Evolutionary conservation across 306 rosid genomes (phyloP).

Genomic region (Pyrus pyrifolia): DNA sequence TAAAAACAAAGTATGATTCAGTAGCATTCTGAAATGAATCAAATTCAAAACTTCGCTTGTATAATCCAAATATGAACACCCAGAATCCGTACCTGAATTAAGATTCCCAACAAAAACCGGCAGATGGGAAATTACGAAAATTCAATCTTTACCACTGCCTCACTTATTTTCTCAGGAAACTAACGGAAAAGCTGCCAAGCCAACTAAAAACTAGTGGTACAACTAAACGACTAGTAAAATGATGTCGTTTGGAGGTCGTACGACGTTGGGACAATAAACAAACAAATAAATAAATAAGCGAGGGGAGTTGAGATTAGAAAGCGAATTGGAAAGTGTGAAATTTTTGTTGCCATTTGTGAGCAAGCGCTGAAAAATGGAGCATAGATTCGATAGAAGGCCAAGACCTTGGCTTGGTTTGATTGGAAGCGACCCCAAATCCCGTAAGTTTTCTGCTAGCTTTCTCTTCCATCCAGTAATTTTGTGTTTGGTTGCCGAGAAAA

Average conservation of each 20-base stretch:
- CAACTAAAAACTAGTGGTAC: background rate
- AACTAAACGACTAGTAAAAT: background rate
- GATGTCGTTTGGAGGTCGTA: background rate
- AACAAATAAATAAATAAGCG: background rate
- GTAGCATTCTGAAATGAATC: too few relatives aligned
- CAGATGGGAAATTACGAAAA: background rate
- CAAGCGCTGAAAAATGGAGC: background rate
- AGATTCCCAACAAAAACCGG: background rate
- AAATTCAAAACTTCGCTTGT: too few relatives aligned
- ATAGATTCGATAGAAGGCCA: background rate
- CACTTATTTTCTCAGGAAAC: background rate
- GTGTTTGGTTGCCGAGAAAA: constrained; percentile 1
- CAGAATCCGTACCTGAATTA: background rate
- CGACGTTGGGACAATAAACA: background rate
- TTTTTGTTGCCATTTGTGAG: background rate
- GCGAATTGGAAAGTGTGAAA: background rate
- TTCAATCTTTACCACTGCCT: background rate
- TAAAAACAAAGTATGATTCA: too few relatives aligned
- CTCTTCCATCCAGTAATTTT: background rate
- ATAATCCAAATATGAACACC: background rate
- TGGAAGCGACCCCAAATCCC: background rate
- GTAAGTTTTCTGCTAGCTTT: background rate
- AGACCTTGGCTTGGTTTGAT: background rate
- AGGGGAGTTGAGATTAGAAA: background rate
- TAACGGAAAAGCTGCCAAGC: background rate